Base-by-base conservation (phyloP, 2,329 filamentous ascomycete genomes). In the Beauveria brongniartii region DNA sequence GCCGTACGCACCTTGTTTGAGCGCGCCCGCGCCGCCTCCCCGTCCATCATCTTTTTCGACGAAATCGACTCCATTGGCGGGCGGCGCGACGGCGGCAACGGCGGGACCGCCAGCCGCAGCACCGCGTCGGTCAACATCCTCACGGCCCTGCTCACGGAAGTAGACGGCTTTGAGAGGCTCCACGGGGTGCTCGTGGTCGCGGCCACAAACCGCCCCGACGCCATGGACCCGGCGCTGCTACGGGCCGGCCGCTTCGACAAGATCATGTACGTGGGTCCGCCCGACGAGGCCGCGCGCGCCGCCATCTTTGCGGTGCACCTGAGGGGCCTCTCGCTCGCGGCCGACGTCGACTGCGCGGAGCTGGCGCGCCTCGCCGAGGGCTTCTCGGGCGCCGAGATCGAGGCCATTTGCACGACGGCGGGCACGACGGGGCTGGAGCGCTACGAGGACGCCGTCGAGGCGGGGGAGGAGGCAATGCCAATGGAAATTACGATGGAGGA, bases 1-100 rank as follows among this genome's bases (percentile, higher is more conserved):
- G 87, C 89, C 8, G 83, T 97, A 47, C 86, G 93, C 43, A 89
- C 91, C 60, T 84, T 97, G 1, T 97, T 97, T 71, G 83, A 87
- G 58, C 90, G 92, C 67, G 93, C 93, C 1, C 82, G 89, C 47
- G 87, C 88, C n/a, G 92, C 92, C 9, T 86, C 87, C 56, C 93
- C 93, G 0, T 92, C 90, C 71, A 93, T 97, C 74, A 92, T 97
- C 68, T 97, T 97, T 80, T 96, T 97, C 66, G 92, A 97, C 71
- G 92, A 97, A 73, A 94, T 97, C 67, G 92, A 97, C 74, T 87
- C 90, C 5, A 93, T 97, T 64, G 89, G 73, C 69, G 87, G 76
- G 1, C 77, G 79, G 60, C 75, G 81, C 8, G 67, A 77, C 22
- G 72, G 82, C 16, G 78, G 78, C 28, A 78, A 78, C 3, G 72